A percentile compares a stretch with the other conserved stretches of the same genome.
phyloP scores from a whole-genome alignment of 768 basidiomycete species.

The Porpolomopsis calyptriformis region DNA sequence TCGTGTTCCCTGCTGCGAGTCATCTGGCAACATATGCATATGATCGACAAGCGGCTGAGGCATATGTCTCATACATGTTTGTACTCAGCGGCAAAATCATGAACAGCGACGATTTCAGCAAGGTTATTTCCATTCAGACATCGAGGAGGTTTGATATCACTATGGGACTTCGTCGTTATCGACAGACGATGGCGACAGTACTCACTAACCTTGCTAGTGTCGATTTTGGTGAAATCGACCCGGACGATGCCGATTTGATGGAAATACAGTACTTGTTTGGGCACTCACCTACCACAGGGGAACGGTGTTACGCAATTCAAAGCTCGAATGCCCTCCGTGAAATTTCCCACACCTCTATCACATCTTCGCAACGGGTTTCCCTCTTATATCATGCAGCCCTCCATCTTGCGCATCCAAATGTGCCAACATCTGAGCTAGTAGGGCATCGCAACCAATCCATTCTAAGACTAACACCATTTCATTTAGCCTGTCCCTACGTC shows the following conservation, averaged over 20 bases:
- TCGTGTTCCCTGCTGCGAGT: constrained; percentile 5
- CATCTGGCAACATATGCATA: neutral
- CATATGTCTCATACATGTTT: constrained; percentile 6
- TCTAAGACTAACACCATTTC: neutral
- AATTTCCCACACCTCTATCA: neutral
- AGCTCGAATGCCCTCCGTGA: neutral
- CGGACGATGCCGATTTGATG: neutral
- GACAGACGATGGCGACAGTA: constrained; percentile 3
- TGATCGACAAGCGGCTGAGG: neutral
- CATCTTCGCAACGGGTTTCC: neutral
- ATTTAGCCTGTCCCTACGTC: neutral
- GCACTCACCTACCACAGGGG: neutral
- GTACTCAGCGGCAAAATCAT: constrained; percentile 1
- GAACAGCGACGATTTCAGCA: neutral
- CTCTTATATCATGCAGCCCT: neutral
- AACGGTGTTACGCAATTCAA: constrained; percentile 1
- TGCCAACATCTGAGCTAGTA: no score
- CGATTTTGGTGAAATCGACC: neutral
- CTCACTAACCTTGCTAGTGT: neutral
- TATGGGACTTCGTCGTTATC: constrained; percentile 3
- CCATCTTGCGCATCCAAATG: neutral
- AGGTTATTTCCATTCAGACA: neutral
- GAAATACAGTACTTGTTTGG: constrained; percentile 1
- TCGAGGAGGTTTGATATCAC: neutral
- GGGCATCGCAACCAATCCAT: neutral